phyloP scores from a whole-genome alignment of 2,329 filamentous ascomycete species.

The Penicillium sp. region DNA sequence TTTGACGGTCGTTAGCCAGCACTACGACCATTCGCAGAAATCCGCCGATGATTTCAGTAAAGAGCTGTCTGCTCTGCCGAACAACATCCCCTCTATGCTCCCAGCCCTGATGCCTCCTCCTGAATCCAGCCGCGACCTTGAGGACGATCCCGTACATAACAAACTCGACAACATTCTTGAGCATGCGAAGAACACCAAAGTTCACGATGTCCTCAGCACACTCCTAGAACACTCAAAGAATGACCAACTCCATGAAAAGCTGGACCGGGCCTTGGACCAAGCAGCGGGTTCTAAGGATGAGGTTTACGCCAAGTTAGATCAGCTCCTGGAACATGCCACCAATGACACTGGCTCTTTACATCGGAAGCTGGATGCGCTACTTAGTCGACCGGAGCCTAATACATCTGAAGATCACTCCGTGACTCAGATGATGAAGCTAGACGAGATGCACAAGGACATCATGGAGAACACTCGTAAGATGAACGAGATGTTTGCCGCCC shows the following conservation, averaged over 20 bases:
- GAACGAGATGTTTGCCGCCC: conserved; percentile 64
- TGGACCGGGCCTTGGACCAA: conserved; percentile 50
- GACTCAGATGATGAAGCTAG: conserved; percentile 77
- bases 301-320: conserved; percentile 63
- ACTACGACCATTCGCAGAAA: conserved; percentile 84
- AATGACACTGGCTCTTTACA: conserved; percentile 35
- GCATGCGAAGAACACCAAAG: conserved; percentile 51
- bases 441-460: conserved; percentile 87
- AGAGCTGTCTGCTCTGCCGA: conserved; percentile 54
- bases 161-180: conserved; percentile 58
- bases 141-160: conserved; percentile 65
- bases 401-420: conserved; percentile 65
- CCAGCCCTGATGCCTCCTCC: conserved; percentile 51
- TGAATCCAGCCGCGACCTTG: conserved; percentile 57
- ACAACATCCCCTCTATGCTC: conserved; percentile 61
- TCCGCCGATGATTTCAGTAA: conserved; percentile 65
- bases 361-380: conserved; percentile 42
- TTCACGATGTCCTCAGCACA: conserved; percentile 63
- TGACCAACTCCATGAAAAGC: conserved; percentile 61
- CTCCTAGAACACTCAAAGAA: conserved; percentile 56
- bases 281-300: conserved; percentile 37
- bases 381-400: conserved; percentile 58
- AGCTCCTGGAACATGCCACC: conserved; percentile 45
- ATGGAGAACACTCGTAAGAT: conserved; percentile 82
- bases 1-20: conserved; percentile 78